Evolutionary conservation across 331 rosid species (phyloP).

Genomic region (Prunus yedoensis): DNA sequence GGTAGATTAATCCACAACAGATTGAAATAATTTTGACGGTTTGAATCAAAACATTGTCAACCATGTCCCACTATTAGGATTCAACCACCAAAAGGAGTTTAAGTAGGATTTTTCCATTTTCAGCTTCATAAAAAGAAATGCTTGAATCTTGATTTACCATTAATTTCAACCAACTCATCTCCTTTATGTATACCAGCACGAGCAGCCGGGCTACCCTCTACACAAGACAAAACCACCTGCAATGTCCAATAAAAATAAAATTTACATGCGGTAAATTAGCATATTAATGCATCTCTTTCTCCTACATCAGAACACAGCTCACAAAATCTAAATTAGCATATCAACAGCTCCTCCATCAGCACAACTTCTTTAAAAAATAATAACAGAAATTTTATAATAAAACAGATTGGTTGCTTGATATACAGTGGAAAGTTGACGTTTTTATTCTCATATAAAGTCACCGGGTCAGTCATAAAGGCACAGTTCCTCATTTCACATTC

Average conservation of each 20-base stretch:
- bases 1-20: neutral
- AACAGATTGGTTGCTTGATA: neutral
- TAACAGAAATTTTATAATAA: too few relatives aligned
- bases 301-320: neutral
- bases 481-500: neutral
- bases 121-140: neutral
- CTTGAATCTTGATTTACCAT: slow-evolving; percentile 45
- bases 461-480: neutral
- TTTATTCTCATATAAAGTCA: neutral
- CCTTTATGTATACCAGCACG: slow-evolving; percentile 95
- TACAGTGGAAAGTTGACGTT: neutral
- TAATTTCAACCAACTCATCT: slow-evolving; percentile 88
- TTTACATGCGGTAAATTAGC: neutral
- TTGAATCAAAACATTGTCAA: neutral
- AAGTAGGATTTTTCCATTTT: neutral
- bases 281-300: neutral
- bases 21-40: neutral
- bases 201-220: slow-evolving; percentile 91
- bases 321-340: neutral
- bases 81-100: neutral
- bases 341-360: neutral
- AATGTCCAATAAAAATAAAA: neutral
- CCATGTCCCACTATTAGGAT: neutral
- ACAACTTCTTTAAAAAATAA: too few relatives aligned
- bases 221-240: slow-evolving; percentile 84